Base-by-base conservation (phyloP, 2,329 filamentous ascomycete species). In the Didymella pomorum region DNA sequence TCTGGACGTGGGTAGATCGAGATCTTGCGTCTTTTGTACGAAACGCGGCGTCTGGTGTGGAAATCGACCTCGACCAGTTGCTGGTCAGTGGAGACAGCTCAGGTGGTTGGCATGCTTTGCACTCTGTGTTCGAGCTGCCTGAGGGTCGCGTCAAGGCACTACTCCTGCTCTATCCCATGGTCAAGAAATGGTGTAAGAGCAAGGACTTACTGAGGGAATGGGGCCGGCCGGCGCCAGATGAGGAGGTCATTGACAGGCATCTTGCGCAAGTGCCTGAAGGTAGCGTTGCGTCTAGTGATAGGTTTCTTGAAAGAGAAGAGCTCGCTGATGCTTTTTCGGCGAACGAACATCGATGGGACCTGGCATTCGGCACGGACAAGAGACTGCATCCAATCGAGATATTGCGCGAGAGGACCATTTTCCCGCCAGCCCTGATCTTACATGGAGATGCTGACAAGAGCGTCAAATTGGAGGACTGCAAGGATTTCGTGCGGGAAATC, bases 1-100 rank as follows among this genome's bases (percentile, higher is more conserved):
- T 82, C 60, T 82, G 78, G 77, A 50, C 58, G 14, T 83, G 81
- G 81, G 45, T 79, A 8, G 58, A 67, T 39, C 62, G 48, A 9
- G 58, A 59, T n/a, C 66, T 71, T 1, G 45, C 54, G 1, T 12
- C n/a, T 0, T 56, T 33, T n/a, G 9, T 63, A 3, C 23, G 16
- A 5, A 21, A n/a, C 9, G 59, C 58, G 12, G 48, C 43, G 14
- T 29, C 58, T 54, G 18, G 18, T 4, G 35, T 51, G 5, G 42
- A 54, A 4, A 25, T 52, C 16, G 53, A 72, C 37, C 35, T 67
- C 0, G 31, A 44, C 25, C 56, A 54, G 11, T 33, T 73, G 11
- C 48, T 74, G 2, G 66, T 71, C 4, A 65, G 57, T 3, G 72
- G 71, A 8, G 71, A 74, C 43, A 64, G 56, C 20, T 69, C 71